Evolutionary conservation across 371 early-diverging fungal species (phyloP).

Genomic region (Mucor piriformis): DNA sequence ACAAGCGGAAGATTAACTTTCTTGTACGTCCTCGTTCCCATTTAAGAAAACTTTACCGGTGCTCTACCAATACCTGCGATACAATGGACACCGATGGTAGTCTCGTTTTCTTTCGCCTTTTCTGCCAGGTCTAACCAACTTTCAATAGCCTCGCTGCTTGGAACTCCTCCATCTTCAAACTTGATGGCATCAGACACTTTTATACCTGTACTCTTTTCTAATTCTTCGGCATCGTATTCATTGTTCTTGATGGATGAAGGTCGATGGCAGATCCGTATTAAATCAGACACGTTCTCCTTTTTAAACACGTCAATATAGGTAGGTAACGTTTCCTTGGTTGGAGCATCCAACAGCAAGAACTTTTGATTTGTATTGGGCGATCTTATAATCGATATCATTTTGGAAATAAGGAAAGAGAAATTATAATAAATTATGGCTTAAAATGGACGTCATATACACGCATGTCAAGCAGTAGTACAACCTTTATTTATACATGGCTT

Average conservation of each 20-base stretch:
- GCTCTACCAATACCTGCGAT: constrained; percentile 77
- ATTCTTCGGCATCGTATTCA: constrained; percentile 53
- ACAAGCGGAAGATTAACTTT: background rate
- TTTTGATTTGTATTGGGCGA: constrained; percentile 32
- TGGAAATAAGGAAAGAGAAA: background rate
- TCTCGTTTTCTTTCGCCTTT: constrained; percentile 32
- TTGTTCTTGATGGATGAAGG: constrained; percentile 20
- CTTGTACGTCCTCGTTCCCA: background rate
- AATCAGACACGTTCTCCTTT: constrained; percentile 50
- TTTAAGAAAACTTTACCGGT: constrained; percentile 53
- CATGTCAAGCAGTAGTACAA: background rate
- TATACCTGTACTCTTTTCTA: constrained; percentile 52
- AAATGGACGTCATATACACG: constrained; percentile 1
- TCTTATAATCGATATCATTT: constrained; percentile 30
- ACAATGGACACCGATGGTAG: constrained; percentile 70
- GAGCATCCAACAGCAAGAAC: constrained; percentile 72
- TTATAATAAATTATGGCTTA: background rate
- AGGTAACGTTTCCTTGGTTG: constrained; percentile 48
- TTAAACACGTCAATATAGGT: constrained; percentile 51
- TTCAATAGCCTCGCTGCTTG: constrained; percentile 39
- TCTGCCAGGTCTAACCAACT: constrained; percentile 45
- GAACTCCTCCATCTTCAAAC: constrained; percentile 65
- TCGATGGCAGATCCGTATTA: constrained; percentile 63
- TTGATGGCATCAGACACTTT: constrained; percentile 58
- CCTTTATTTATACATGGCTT: no score